A percentile compares a stretch with the other conserved stretches of the same genome.
phyloP scores from a whole-genome alignment of 768 basidiomycete species.

The Royoungia palumana region DNA sequence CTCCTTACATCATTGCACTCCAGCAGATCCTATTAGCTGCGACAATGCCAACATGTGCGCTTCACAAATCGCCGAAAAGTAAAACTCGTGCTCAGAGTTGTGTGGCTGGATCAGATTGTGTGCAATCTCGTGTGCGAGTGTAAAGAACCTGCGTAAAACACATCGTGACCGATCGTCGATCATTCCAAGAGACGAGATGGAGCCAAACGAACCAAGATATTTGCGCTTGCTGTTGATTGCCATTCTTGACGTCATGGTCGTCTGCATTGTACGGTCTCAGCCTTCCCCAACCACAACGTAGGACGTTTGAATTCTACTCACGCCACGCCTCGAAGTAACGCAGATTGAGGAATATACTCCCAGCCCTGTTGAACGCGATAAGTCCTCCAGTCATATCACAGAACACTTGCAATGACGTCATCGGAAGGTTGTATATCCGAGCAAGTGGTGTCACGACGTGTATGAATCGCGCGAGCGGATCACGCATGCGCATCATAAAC shows the following conservation, averaged over 20 bases:
- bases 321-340: constrained; percentile 87
- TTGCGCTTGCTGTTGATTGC: constrained; percentile 57
- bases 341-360: constrained; percentile 84
- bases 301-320: constrained; percentile 40
- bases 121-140: constrained; percentile 89
- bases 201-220: constrained; percentile 64
- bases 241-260: constrained; percentile 59
- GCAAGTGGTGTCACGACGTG: constrained; percentile 63
- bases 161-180: too few species aligned
- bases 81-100: constrained; percentile 92
- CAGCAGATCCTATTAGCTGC: constrained; percentile 23
- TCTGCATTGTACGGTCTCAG: constrained; percentile 42
- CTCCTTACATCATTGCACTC: too few species aligned
- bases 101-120: constrained; percentile 87
- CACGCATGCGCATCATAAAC: constrained; percentile 52
- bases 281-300: too few species aligned
- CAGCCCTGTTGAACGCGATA: constrained; percentile 92
- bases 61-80: constrained; percentile 89
- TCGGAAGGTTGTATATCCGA: constrained; percentile 69
- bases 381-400: constrained; percentile 74
- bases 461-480: constrained; percentile 68
- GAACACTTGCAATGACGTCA: constrained; percentile 79
- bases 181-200: neutral
- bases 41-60: constrained; percentile 46
- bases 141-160: constrained; percentile 65